Evolutionary conservation across 2,329 filamentous ascomycete species (phyloP), one percentile per base, ranked within the genome.

Genomic region (Amauroascus niger): DNA sequence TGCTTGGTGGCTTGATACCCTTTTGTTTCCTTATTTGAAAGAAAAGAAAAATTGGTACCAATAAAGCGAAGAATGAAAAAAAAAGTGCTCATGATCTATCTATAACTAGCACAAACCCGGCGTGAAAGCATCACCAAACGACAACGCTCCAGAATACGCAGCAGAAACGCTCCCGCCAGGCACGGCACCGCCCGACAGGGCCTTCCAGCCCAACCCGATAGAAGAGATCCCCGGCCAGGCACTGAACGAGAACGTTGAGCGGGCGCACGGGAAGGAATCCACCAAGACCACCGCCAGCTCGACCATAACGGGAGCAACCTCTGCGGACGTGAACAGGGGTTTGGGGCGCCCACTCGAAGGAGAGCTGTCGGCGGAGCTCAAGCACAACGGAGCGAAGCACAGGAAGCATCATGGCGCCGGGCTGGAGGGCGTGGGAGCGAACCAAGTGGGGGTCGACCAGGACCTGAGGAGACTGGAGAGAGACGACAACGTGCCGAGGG

Each of bases 31-130:
- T 13, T 44, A 8, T 30, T 40, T 26, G n/a, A n/a, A n/a, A n/a
- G n/a, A n/a, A n/a, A n/a, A n/a, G n/a, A n/a, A n/a, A n/a, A n/a
- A n/a, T n/a, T n/a, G n/a, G n/a, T n/a, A n/a, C n/a, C n/a, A n/a
- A n/a, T n/a, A n/a, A n/a, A n/a, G n/a, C n/a, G n/a, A n/a, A n/a
- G n/a, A n/a, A n/a, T n/a, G n/a, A n/a, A n/a, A n/a, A n/a, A n/a
- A n/a, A n/a, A n/a, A n/a, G n/a, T n/a, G n/a, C n/a, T n/a, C n/a
- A n/a, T 30, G 26, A 5, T 30, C 26, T 30, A 30, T 30, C 26
- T 30, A n/a, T n/a, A n/a, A n/a, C n/a, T 60, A 86, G 82, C 84
- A 88, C 67, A 74, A 81, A 63, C 76, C 78, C 2, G 84, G 84
- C 50, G 72, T 76, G 60, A 76, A 79, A 57, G 76, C 80, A 54